Evolutionary conservation across 352 stramenopile species (phyloP), one percentile per base, ranked within the genome.

Genomic region (Phytophthora niederhauseri): DNA sequence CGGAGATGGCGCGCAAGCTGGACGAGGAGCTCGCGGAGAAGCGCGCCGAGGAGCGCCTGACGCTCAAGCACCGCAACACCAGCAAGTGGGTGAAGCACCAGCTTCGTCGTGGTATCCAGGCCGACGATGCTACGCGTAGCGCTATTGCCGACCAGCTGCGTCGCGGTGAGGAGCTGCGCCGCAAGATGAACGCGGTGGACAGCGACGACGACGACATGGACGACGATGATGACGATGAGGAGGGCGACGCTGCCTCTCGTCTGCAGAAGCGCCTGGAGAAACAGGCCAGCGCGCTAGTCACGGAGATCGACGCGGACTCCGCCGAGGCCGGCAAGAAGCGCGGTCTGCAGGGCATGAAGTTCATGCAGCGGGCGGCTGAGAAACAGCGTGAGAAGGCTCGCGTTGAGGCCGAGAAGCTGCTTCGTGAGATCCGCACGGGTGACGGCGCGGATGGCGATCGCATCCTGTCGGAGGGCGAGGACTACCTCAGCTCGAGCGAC

Each of bases 51-150:
- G 97, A 99, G 76, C 88, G 97, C n/a, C 98, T 99, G 76, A 99
- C 92, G 45, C 83, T 99, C 56, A 97, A 97, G 68, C 98, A 99
- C 76, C 98, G 97, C 56, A 99, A 99, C 84, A 99, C 96, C n/a
- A 96, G 85, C 72, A 98, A 98, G 85, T 99, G 97, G 97, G 95
- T 98, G 34, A 98, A 98, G 71, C 91, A 97, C 66, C 91, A 98
- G 60, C 84, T 99, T 19, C 90, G 95, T 67, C 82, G 96, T 26
- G 96, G 96, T 17, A 93, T 97, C 17, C 89, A 90, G 56, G 91
- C 96, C 9, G 95, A 98, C 68, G 80, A 96, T 45, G 91, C 91
- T n/a, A 99, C 97, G 28, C 88, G 93, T 56, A 82, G 80, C 64
- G 96, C 77, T 26, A 96, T 98, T 66, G 95, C 89, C 15, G 88